These are phyloP conservation scores for Pythium dissotocum DNA, from an alignment of 352 stramenopile species.

Conservation along the genomic window DNA sequence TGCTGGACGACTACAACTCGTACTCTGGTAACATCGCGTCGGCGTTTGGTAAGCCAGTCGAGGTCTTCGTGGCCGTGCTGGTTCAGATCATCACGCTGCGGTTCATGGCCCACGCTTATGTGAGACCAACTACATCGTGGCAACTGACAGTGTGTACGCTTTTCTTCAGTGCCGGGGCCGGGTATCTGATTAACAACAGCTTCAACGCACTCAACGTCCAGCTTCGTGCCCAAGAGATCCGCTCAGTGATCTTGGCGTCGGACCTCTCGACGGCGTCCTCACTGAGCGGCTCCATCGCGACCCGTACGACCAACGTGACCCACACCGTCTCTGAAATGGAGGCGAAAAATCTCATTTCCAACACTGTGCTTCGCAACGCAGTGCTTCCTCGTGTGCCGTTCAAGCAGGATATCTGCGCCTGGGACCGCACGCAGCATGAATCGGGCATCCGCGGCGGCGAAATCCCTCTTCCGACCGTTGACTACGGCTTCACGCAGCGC, in stretches of 20 bases:
- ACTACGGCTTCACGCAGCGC: constrained; percentile 11
- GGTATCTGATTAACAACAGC: not conserved
- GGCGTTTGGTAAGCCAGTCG: constrained; percentile 1
- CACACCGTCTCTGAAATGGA: not conserved
- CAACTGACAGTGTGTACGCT: not conserved
- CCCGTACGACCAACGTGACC: not conserved
- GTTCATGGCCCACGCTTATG: not conserved
- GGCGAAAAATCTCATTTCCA: not conserved
- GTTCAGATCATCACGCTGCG: constrained; percentile 11
- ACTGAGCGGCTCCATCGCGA: not conserved
- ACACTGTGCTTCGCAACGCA: constrained; percentile 6
- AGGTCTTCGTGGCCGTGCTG: not conserved
- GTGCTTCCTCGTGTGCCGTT: constrained; percentile 1
- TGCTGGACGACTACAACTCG: constrained; percentile 14
- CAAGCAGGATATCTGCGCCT: not conserved
- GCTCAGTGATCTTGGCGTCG: not conserved
- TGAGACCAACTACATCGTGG: not conserved
- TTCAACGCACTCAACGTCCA: constrained; percentile 2
- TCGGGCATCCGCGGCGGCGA: not conserved
- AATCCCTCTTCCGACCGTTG: constrained; percentile 1
- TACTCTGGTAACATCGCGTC: constrained; percentile 5
- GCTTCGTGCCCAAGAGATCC: not conserved
- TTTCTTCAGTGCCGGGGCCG: not conserved
- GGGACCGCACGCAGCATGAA: not conserved
- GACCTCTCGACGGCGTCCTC: not conserved